Base-by-base conservation (phyloP, 352 stramenopile genomes). In the Globisporangium okanoganense region DNA sequence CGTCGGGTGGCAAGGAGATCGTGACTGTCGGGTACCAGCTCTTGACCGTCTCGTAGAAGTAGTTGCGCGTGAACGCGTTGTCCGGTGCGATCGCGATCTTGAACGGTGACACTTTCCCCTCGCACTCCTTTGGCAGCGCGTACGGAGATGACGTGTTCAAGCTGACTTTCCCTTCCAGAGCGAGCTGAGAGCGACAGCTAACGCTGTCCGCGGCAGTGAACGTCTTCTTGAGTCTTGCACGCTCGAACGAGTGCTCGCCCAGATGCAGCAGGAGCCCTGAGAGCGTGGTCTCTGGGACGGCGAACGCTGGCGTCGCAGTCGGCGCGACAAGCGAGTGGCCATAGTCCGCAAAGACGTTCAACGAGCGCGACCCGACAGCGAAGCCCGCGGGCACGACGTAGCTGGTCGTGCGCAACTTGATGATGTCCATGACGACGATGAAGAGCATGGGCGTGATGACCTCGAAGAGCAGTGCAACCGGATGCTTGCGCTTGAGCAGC, bases 401-500 rank as follows among this genome's bases (percentile, higher is more conserved):
- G 24, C 75, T 53, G 18, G 33, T 58, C 33, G 65, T 85, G 22
- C 61, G 55, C 51, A 62, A 65, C 58, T 88, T 82, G 58, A 93
- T 72, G 59, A 69, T 53, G 50, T 81, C 60, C 53, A 93, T 76
- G 44, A 88, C 29, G 24, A 80, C 20, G 38, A 93, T 75, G 61
- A 86, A 87, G 59, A 82, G 31, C 20, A 87, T 66, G 18, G 83
- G 83, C 3, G 79, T 72, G 41, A 90, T 47, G 48, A 90, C 62
- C 63, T 93, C 84, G 31, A 87, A 74, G 31, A 83, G 25, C 13
- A 82, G 58, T 9, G 67, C 72, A 3, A 87, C 22, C 18, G 70
- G 73, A 24, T 86, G 70, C 38, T 85, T 82, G 52, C 71, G 74
- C 76, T 92, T 92, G 66, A 92, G 83, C 71, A 84, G 66, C 68